A percentile compares a stretch with the other conserved stretches of the same genome.
phyloP scores from a whole-genome alignment of 2,329 filamentous ascomycete genomes.

The Sporothrix curviconia region DNA sequence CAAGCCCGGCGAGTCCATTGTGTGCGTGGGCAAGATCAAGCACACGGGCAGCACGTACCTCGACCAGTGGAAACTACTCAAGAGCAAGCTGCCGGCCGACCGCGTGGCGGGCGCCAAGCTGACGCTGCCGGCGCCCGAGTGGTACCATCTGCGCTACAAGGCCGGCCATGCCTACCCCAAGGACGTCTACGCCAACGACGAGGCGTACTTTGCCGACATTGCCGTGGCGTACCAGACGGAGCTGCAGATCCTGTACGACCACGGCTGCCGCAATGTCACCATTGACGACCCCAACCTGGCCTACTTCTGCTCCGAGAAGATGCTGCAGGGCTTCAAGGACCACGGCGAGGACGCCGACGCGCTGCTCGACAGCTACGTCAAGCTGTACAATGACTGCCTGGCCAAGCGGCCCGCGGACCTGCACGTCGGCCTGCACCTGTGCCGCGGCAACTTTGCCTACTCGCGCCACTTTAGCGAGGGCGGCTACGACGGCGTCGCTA shows the following conservation, averaged over 20 bases:
- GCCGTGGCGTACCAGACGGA: constrained; percentile 44
- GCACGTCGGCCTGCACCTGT: constrained; percentile 66
- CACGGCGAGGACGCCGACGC: constrained; percentile 56
- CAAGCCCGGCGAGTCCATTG: constrained; percentile 40
- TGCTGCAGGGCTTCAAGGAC: constrained; percentile 51
- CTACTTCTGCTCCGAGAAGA: constrained; percentile 63
- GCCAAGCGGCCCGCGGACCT: constrained; percentile 55
- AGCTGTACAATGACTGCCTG: constrained; percentile 67
- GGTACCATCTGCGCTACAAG: constrained; percentile 52
- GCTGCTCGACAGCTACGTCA: constrained; percentile 63
- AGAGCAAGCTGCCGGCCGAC: constrained; percentile 47
- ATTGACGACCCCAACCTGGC: constrained; percentile 58
- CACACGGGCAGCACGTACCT: constrained; percentile 39
- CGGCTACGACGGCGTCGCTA: constrained; percentile 56
- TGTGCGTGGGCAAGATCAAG: constrained; percentile 42
- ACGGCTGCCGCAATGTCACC: constrained; percentile 47
- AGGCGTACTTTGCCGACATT: constrained; percentile 46
- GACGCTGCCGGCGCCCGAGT: constrained; percentile 55
- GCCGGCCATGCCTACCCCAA: constrained; percentile 43
- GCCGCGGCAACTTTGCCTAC: constrained; percentile 55
- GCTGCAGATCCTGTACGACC: constrained; percentile 41
- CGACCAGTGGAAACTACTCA: constrained; percentile 36
- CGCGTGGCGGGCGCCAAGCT: constrained; percentile 59
- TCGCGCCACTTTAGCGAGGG: constrained; percentile 59
- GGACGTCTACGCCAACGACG: constrained; percentile 40